phyloP scores from a whole-genome alignment of 225 moss, liverwort and hornwort species.

The Asterella californica region DNA sequence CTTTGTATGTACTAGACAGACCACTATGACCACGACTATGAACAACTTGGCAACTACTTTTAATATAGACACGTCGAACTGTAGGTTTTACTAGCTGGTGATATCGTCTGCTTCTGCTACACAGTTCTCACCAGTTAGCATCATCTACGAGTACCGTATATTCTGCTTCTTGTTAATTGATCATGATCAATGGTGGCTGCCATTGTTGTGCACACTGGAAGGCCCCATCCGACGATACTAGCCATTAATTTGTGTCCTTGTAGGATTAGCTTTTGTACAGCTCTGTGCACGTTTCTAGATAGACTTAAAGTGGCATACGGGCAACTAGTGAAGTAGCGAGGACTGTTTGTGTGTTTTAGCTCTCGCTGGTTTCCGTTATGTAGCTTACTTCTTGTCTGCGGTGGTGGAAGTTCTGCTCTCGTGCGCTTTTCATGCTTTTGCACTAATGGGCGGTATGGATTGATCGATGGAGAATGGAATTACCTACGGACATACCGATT shows the following conservation, averaged over 20 bases:
- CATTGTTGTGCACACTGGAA: not conserved
- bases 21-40: no score
- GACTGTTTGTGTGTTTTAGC: not conserved
- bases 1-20: not conserved
- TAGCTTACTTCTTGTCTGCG: not conserved
- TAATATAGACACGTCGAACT: not conserved
- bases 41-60: no score
- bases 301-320: not conserved
- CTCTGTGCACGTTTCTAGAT: not conserved
- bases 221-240: not conserved
- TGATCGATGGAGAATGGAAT: no score
- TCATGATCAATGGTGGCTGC: no score
- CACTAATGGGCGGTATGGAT: no score
- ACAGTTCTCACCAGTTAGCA: not conserved
- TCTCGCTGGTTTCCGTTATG: not conserved
- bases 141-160: not conserved
- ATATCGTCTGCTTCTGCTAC: not conserved
- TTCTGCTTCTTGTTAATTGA: not conserved
- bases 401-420: not conserved
- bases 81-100: no score
- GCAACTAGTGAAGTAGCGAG: not conserved
- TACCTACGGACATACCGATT: no score
- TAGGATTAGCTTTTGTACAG: not conserved
- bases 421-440: not conserved
- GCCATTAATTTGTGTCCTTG: not conserved